These are phyloP conservation scores for Clonostachys sp. DNA, from an alignment of 2,329 filamentous ascomycete species.

Conservation along the genomic window DNA sequence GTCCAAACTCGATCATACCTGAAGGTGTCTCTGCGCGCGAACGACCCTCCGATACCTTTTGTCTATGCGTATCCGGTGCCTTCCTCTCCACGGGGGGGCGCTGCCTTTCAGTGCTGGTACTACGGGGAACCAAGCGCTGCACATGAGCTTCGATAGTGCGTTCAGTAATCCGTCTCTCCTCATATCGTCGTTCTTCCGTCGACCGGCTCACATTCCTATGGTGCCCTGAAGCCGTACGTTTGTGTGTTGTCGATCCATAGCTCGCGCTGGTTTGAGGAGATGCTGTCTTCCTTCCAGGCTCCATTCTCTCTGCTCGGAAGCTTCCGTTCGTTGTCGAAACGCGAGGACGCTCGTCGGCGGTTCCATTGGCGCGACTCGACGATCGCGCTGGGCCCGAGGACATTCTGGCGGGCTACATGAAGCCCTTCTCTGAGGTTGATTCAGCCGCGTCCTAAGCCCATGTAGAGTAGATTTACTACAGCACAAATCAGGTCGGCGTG, in stretches of 20 bases:
- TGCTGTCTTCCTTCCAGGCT: conserved; percentile 22
- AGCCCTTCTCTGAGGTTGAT: conserved; percentile 8
- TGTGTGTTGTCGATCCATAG: conserved; percentile 41
- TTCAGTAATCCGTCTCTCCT: conserved; percentile 52
- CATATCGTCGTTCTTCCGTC: conserved; percentile 33
- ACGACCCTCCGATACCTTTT: conserved; percentile 38
- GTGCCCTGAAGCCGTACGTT: conserved; percentile 53
- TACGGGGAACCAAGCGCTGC: conserved; percentile 56
- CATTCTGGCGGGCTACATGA: conserved; percentile 22
- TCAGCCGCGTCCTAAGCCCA: conserved; percentile 20
- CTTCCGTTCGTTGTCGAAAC: conserved; percentile 23
- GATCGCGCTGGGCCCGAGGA: conserved; percentile 33
- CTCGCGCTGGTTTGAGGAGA: conserved; percentile 25
- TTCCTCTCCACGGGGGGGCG: conserved; percentile 18
- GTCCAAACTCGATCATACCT: conserved; percentile 28
- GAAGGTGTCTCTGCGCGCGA: conserved; percentile 40
- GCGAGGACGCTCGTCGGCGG: conserved; percentile 30
- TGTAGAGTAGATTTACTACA: neutral
- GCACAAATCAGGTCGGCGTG: neutral
- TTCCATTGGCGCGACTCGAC: conserved; percentile 37
- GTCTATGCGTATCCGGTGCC: conserved; percentile 28
- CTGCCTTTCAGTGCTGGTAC: conserved; percentile 43
- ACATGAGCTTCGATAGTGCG: conserved; percentile 52
- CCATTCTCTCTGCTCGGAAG: conserved; percentile 25
- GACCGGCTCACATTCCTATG: conserved; percentile 43